phyloP scores from a whole-genome alignment of 179 eudicot species.

The Monotropa hypopitys region DNA sequence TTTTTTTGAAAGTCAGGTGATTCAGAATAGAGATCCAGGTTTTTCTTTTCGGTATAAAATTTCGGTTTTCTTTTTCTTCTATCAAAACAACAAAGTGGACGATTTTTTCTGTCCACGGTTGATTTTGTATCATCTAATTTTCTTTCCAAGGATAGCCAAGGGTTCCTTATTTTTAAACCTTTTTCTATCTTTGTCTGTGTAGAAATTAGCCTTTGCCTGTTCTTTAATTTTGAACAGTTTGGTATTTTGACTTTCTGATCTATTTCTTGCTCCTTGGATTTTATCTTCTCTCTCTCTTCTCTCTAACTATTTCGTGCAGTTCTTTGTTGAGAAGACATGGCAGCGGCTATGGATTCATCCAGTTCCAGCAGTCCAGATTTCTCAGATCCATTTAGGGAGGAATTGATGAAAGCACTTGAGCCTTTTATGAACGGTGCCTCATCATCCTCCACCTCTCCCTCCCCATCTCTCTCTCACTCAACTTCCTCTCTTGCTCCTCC shows the following conservation, averaged over 20 bases:
- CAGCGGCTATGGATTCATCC: slow-evolving; percentile 47
- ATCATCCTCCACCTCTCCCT: slow-evolving; percentile 5
- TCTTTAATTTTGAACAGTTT: slow-evolving; percentile 15
- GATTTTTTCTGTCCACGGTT: slow-evolving; percentile 23
- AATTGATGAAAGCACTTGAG: slow-evolving; percentile 75
- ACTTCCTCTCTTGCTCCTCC: not conserved
- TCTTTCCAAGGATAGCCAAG: slow-evolving; percentile 1
- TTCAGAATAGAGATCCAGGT: slow-evolving; percentile 42
- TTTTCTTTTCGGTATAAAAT: not conserved
- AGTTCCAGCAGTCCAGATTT: slow-evolving; percentile 15
- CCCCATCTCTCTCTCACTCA: slow-evolving; percentile 1
- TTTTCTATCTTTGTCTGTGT: slow-evolving; percentile 7
- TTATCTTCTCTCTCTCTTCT: not conserved
- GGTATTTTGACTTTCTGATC: not conserved
- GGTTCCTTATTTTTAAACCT: slow-evolving; percentile 15
- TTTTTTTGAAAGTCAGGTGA: slow-evolving; percentile 35
- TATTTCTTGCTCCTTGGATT: not conserved
- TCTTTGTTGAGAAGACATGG: slow-evolving; percentile 25
- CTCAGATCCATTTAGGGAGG: slow-evolving; percentile 55
- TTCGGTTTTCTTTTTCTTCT: not conserved
- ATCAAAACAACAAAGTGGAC: slow-evolving; percentile 22
- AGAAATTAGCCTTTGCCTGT: slow-evolving; percentile 7
- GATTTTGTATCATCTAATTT: slow-evolving; percentile 4
- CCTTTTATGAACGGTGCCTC: slow-evolving; percentile 73
- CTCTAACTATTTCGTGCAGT: not conserved